Evolutionary conservation across 768 basidiomycete genomes (phyloP), one percentile per base, ranked within the genome.

Genomic region (Tephrocybe sp.): DNA sequence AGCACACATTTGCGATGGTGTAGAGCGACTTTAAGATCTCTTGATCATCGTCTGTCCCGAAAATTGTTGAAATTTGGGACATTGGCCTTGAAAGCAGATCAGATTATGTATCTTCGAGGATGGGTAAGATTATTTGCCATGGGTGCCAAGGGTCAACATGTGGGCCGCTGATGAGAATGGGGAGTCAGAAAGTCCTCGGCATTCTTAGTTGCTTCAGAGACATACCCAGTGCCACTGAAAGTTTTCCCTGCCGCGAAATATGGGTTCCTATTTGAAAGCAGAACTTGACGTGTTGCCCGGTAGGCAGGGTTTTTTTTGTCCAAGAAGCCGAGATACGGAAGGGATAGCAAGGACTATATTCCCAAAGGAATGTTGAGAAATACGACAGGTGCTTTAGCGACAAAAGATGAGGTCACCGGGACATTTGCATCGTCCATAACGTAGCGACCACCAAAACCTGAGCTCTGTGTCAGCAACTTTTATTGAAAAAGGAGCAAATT

Each of bases 401-500:
- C 30, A 10, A 41, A 9, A 21, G 20, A n/a, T 21, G 8, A 12
- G 64, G 83, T 59, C 64, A 88, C 87, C 4, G 89, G 89, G 37
- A 91, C 89, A 57, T 91, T 91, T 5, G 89, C 89, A 57, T 91
- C 89, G 57, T 90, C 89, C 89, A 90, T 90, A 17, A 89, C 79
- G 64, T 89, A 88, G 50, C 81, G 72, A 9, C 82, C 78, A 28
- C 88, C 86, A 44, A 86, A 76, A 7, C 87, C 84, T 84, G 24
- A 12, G n/a, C n/a, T n/a, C n/a, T n/a, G n/a, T n/a, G n/a, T n/a
- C n/a, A n/a, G n/a, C n/a, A n/a, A n/a, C n/a, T n/a, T n/a, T n/a
- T n/a, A n/a, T n/a, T n/a, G n/a, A n/a, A n/a, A n/a, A n/a, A n/a
- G n/a, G 10, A 37, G 53, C 4, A 14, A 15, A 46, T 62, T 48